Evolutionary conservation across 495 filamentous ascomycete genomes (phyloP).

Genomic region (Lophium mytilinum): DNA sequence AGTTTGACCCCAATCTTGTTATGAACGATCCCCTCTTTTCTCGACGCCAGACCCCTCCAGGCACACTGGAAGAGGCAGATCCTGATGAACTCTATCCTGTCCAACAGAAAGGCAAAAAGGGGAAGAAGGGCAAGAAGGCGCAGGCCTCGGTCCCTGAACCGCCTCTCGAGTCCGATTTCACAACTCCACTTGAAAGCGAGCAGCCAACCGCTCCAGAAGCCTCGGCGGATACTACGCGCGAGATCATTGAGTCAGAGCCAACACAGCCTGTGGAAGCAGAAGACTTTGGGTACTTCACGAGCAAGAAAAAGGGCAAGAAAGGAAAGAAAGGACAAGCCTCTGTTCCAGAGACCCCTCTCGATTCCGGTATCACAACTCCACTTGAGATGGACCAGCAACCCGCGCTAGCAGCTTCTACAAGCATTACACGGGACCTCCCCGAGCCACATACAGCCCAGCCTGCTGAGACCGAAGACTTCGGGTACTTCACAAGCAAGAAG

Average conservation of each 20-base stretch:
- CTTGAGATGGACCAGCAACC: not conserved
- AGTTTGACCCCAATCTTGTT: conserved; percentile 31
- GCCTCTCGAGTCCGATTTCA: conserved; percentile 1
- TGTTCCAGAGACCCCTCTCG: no score
- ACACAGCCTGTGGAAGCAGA: not conserved
- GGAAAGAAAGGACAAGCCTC: not conserved
- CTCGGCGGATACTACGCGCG: no score
- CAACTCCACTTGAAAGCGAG: not conserved
- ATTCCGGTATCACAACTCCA: not conserved
- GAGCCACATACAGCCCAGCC: not conserved
- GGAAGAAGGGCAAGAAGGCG: conserved; percentile 22
- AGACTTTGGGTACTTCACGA: not conserved
- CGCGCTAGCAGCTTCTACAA: not conserved
- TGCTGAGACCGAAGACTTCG: not conserved
- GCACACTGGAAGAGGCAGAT: conserved; percentile 27
- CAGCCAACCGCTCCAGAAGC: not conserved
- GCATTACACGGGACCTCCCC: not conserved
- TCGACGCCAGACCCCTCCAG: conserved; percentile 22
- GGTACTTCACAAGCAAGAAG: conserved; percentile 1
- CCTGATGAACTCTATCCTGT: conserved; percentile 27
- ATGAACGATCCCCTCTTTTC: conserved; percentile 29
- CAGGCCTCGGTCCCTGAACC: conserved; percentile 6
- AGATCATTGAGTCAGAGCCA: not conserved
- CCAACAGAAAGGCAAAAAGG: conserved; percentile 23
- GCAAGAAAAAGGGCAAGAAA: conserved; percentile 7